Evolutionary conservation across 192 early-diverging fungal species (phyloP), one percentile per base, ranked within the genome.

Genomic region (Martensiomyces pterosporus): DNA sequence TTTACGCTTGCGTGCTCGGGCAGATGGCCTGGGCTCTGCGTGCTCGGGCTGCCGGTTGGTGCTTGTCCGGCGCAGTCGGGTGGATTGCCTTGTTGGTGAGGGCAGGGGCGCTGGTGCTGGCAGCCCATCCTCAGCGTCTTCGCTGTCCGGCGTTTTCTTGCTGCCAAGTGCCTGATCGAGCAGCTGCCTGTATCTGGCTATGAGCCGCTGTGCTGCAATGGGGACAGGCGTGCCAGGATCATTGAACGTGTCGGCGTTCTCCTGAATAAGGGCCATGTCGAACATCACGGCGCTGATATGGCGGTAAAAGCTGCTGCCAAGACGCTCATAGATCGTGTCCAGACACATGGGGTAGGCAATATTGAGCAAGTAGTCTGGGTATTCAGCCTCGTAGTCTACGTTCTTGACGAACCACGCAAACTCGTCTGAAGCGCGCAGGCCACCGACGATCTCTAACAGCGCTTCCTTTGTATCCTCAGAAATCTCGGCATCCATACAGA

Each of bases 311-410:
- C 68, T 57, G 45, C 61, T 80, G 2, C 56, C 42, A 7, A 87
- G 37, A 14, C 87, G 69, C 18, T 81, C 69, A 14, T 60, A 52
- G 9, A 89, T 69, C 8, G 82, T 65, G 24, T 82, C 74, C 24
- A 89, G 45, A 25, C 84, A 86, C 32, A 87, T 84, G 0, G 87
- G 87, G 19, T 89, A 89, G 0, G 87, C 80, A 10, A 89, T 60
- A 23, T 71, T 49, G 16, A 76, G 47, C 26, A 83, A 60, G 61
- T 89, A 89, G 23, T 80, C 72, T 0, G 82, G 77, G 23, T 86
- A 84, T 7, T 66, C 75, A 34, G 52, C 60, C 39, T 69, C 43
- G 33, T 62, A 82, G 47, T 85, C 80, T 7, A 88, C 86, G 26
- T 79, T 70, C 1, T 69, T 60, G 23, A 83, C 69, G 60, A 87